Evolutionary conservation across 108 stramenopile genomes (phyloP).

Genomic region (Thalassiosira profunda): DNA sequence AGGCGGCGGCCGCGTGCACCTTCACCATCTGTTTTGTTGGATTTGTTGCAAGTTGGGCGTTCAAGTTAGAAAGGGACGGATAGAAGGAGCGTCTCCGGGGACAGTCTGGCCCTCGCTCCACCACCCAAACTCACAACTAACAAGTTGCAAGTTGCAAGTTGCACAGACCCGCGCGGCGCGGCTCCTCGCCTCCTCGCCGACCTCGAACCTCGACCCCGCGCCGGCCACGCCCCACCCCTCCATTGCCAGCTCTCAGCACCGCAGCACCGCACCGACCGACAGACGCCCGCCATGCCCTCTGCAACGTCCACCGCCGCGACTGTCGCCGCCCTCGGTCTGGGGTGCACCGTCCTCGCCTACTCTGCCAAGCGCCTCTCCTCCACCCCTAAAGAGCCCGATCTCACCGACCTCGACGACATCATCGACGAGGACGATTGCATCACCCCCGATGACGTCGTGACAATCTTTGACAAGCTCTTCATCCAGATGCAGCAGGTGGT

Average conservation of each 20-base stretch:
- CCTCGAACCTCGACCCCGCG: too few species aligned
- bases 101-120: too few species aligned
- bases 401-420: constrained; percentile 69
- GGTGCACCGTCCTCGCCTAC: constrained; percentile 45
- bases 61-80: too few species aligned
- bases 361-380: constrained; percentile 31
- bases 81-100: too few species aligned
- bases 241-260: background rate
- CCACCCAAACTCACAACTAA: too few species aligned
- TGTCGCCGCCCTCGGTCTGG: constrained; percentile 24
- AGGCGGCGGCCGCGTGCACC: too few species aligned
- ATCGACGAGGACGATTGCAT: constrained; percentile 63
- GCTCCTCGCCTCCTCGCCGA: too few species aligned
- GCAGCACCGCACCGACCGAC: background rate
- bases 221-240: background rate
- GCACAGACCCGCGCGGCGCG: too few species aligned
- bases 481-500: constrained; percentile 86
- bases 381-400: constrained; percentile 6
- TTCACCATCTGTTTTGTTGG: too few species aligned
- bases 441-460: constrained; percentile 70
- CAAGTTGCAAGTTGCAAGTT: too few species aligned
- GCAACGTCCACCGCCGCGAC: constrained; percentile 25
- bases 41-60: too few species aligned
- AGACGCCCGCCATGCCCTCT: background rate
- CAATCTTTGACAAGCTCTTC: constrained; percentile 88